Evolutionary conservation across 331 rosid genomes (phyloP).

Genomic region (Pyracantha coccinea): DNA sequence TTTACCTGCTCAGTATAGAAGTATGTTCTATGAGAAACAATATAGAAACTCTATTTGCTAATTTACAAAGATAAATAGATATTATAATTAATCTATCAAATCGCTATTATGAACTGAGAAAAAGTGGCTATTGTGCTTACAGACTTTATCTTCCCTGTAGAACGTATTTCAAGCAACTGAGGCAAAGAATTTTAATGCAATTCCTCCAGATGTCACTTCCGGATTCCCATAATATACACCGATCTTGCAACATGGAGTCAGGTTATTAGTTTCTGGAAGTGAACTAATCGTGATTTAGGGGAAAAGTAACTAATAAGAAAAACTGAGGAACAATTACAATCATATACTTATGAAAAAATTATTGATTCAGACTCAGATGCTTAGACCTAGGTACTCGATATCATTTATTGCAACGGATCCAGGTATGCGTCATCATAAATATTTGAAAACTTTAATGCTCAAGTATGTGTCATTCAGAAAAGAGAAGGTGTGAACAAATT

Average conservation of each 20-base stretch:
- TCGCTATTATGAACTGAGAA: background rate
- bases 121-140: slow-evolving; percentile 51
- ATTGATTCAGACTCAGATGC: background rate
- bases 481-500: background rate
- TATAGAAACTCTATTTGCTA: slow-evolving; percentile 1
- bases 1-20: slow-evolving; percentile 47
- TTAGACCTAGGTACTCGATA: background rate
- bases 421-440: background rate
- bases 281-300: background rate
- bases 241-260: slow-evolving; percentile 43
- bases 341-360: slow-evolving; percentile 5
- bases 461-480: background rate
- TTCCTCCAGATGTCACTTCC: slow-evolving; percentile 99
- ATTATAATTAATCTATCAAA: slow-evolving; percentile 7
- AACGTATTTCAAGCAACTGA: slow-evolving; percentile 88
- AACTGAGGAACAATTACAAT: background rate
- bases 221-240: slow-evolving; percentile 99
- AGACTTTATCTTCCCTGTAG: slow-evolving; percentile 95
- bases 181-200: slow-evolving; percentile 96
- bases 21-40: slow-evolving; percentile 18
- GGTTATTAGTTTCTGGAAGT: background rate
- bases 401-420: background rate
- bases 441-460: background rate
- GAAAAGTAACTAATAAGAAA: background rate
- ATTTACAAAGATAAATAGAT: slow-evolving; percentile 1